Conservation (phyloP, 2,329 filamentous ascomycete species). For the Periconia sp. region DNA sequence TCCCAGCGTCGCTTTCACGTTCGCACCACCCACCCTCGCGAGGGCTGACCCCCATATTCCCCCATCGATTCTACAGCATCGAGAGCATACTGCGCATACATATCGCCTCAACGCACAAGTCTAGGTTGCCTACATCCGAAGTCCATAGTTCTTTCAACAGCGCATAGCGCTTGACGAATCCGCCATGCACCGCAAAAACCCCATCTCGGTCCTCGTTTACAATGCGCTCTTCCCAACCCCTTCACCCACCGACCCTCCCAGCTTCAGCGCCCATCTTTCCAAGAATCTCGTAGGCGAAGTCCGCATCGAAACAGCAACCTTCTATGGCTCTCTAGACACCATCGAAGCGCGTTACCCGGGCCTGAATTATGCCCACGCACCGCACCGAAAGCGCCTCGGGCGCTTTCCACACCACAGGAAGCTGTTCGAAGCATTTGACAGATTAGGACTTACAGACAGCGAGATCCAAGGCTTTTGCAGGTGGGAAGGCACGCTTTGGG, state of each 20-base stretch:
- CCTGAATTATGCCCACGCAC: slow-evolving; percentile 75
- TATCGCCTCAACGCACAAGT: too few relatives aligned
- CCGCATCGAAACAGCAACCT: slow-evolving; percentile 77
- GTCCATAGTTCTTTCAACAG: slow-evolving; percentile 2
- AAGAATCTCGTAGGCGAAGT: slow-evolving; percentile 77
- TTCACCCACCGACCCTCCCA: slow-evolving; percentile 70
- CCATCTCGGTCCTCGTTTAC: slow-evolving; percentile 76
- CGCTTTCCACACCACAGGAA: slow-evolving; percentile 78
- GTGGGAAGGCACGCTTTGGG: slow-evolving; percentile 86
- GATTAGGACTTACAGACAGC: slow-evolving; percentile 68
- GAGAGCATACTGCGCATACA: slow-evolving; percentile 3
- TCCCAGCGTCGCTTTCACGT: not conserved
- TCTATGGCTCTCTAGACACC: slow-evolving; percentile 80
- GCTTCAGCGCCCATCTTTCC: slow-evolving; percentile 73
- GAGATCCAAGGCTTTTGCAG: slow-evolving; percentile 77
- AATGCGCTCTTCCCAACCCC: slow-evolving; percentile 74
- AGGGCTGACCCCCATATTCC: not conserved
- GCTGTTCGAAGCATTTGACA: slow-evolving; percentile 78
- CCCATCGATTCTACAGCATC: slow-evolving; percentile 5
- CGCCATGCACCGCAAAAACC: slow-evolving; percentile 72
- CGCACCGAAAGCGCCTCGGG: slow-evolving; percentile 77
- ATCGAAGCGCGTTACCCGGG: slow-evolving; percentile 83
- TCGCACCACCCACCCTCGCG: not conserved
- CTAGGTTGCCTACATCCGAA: not conserved
- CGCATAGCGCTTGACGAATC: slow-evolving; percentile 12